phyloP scores from a whole-genome alignment of 2,329 filamentous ascomycete species.

The Xylaria sp. region DNA sequence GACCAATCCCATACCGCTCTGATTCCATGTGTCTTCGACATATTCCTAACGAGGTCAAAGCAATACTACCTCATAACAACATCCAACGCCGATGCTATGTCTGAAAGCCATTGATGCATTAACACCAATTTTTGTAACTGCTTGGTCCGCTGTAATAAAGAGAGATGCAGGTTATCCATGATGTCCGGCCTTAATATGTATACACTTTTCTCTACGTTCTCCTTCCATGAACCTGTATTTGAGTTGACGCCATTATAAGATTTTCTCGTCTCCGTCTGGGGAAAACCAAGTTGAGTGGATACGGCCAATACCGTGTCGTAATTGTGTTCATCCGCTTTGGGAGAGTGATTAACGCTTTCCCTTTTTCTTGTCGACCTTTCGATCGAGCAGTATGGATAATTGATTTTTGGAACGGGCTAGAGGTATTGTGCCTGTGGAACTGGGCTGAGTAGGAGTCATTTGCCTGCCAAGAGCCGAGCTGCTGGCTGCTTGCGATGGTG shows the following conservation, averaged over 20 bases:
- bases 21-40: slow-evolving; percentile 4
- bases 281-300: slow-evolving; percentile 13
- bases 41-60: neutral
- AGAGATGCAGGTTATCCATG: slow-evolving; percentile 19
- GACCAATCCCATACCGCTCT: slow-evolving; percentile 9
- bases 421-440: slow-evolving; percentile 57
- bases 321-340: slow-evolving; percentile 9
- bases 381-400: slow-evolving; percentile 66
- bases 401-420: slow-evolving; percentile 71
- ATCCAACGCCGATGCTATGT: slow-evolving; percentile 33
- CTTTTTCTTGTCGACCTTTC: slow-evolving; percentile 50
- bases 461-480: slow-evolving; percentile 52
- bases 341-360: slow-evolving; percentile 40
- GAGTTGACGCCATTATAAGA: slow-evolving; percentile 13
- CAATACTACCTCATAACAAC: slow-evolving; percentile 18
- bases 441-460: slow-evolving; percentile 63
- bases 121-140: slow-evolving; percentile 19
- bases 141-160: slow-evolving; percentile 19
- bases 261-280: neutral
- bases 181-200: slow-evolving; percentile 7
- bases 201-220: slow-evolving; percentile 33
- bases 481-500: slow-evolving; percentile 37
- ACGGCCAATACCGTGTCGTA: slow-evolving; percentile 9
- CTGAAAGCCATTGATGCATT: slow-evolving; percentile 23
- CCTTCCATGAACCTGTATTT: slow-evolving; percentile 29